Evolutionary conservation across 225 moss, liverwort and hornwort genomes (phyloP).

Genomic region (Polytrichum commune): DNA sequence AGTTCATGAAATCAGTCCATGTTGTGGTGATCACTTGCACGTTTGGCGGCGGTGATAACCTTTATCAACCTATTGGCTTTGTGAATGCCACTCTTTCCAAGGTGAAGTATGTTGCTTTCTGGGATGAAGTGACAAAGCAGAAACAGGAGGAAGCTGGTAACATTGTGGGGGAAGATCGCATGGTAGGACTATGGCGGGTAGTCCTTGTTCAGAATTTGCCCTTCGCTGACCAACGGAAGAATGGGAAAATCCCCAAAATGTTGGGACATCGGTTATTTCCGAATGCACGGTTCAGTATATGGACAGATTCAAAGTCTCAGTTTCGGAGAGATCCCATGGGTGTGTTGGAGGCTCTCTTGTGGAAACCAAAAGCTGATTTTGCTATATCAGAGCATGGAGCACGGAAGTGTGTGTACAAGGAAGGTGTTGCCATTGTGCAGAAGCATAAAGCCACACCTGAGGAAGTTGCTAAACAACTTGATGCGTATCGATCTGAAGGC

Average conservation of each 20-base stretch:
- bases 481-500: constrained; percentile 68
- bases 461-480: constrained; percentile 76
- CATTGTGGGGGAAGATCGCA: constrained; percentile 40
- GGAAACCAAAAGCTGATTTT: constrained; percentile 58
- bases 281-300: constrained; percentile 80
- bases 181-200: constrained; percentile 80
- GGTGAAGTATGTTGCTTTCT: constrained; percentile 95
- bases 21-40: constrained; percentile 87
- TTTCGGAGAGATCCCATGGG: constrained; percentile 93
- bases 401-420: constrained; percentile 85
- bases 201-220: constrained; percentile 86
- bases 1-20: constrained; percentile 59
- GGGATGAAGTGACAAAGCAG: constrained; percentile 82
- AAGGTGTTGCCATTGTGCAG: constrained; percentile 77
- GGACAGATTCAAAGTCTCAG: constrained; percentile 98
- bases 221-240: constrained; percentile 85
- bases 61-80: constrained; percentile 93
- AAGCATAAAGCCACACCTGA: constrained; percentile 89
- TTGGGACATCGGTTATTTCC: constrained; percentile 90
- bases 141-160: constrained; percentile 62
- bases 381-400: constrained; percentile 95
- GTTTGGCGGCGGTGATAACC: constrained; percentile 95
- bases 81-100: constrained; percentile 57
- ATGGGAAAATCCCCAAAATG: constrained; percentile 98
- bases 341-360: constrained; percentile 83